phyloP scores from a whole-genome alignment of 352 stramenopile genomes.

The Globisporangium cederbergense region DNA sequence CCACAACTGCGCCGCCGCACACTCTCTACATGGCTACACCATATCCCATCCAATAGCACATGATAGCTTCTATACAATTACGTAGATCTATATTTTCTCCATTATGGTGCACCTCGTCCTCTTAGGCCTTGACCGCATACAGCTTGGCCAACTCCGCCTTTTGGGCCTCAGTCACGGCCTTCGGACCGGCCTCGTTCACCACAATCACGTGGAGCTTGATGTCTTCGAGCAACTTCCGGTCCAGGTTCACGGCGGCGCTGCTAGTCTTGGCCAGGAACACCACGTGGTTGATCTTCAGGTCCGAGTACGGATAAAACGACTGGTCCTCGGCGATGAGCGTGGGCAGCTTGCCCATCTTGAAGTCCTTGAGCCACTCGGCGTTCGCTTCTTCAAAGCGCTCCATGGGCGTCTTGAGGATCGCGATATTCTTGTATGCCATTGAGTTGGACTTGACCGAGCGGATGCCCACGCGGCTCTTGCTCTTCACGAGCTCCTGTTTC shows the following conservation, averaged over 20 bases:
- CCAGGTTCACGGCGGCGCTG: slow-evolving; percentile 38
- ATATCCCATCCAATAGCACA: background rate
- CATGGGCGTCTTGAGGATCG: slow-evolving; percentile 68
- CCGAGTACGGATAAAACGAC: slow-evolving; percentile 61
- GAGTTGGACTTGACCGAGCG: slow-evolving; percentile 57
- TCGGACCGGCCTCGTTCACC: slow-evolving; percentile 34
- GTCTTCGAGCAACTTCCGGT: slow-evolving; percentile 38
- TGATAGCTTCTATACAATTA: background rate
- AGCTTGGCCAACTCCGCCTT: slow-evolving; percentile 25
- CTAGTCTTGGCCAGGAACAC: slow-evolving; percentile 55
- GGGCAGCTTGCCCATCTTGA: slow-evolving; percentile 58
- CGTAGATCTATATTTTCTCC: background rate
- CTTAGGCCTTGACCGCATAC: slow-evolving; percentile 25
- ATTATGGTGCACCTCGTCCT: background rate
- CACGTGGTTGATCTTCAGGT: slow-evolving; percentile 53
- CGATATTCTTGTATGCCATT: slow-evolving; percentile 53
- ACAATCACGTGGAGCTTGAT: slow-evolving; percentile 51
- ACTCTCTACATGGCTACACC: slow-evolving; percentile 1
- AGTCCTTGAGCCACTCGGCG: slow-evolving; percentile 50
- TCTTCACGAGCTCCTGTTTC: slow-evolving; percentile 46
- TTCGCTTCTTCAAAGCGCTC: slow-evolving; percentile 67
- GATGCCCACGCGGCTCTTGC: slow-evolving; percentile 54
- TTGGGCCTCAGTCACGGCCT: slow-evolving; percentile 28
- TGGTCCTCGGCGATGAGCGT: slow-evolving; percentile 59
- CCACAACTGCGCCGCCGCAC: background rate